Percentiles rank a stretch among this genome's conserved stretches.
Evolutionary conservation across 2,329 filamentous ascomycete genomes (phyloP).

Genomic region (Fusarium guadeloupense): DNA sequence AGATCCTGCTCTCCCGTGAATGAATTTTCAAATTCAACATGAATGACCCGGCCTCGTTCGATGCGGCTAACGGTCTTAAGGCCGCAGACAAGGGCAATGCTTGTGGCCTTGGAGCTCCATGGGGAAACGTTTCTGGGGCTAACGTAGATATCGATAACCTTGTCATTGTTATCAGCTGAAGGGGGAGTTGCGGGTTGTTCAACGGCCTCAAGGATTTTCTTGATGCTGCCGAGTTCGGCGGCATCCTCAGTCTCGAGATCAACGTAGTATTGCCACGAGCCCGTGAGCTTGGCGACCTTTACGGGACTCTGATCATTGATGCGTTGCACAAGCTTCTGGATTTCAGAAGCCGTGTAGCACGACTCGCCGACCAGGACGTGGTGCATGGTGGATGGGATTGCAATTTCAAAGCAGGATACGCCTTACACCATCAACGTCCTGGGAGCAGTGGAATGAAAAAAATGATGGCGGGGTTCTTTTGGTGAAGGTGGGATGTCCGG

Average conservation of each 20-base stretch:
- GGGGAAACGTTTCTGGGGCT: constrained; percentile 89
- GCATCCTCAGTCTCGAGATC: constrained; percentile 59
- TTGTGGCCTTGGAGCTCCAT: constrained; percentile 97
- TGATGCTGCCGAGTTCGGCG: constrained; percentile 54
- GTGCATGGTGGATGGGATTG: constrained; percentile 46
- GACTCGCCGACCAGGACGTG: constrained; percentile 53
- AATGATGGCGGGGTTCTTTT: constrained; percentile 35
- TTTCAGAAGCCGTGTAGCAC: constrained; percentile 60
- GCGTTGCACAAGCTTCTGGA: constrained; percentile 56
- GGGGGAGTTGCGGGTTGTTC: constrained; percentile 41
- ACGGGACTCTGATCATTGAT: constrained; percentile 55
- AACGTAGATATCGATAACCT: constrained; percentile 72
- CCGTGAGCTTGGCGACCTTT: constrained; percentile 60
- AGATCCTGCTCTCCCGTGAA: constrained; percentile 58
- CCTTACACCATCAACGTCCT: constrained; percentile 35
- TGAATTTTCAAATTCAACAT: constrained; percentile 66
- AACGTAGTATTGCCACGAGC: constrained; percentile 73
- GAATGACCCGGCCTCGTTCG: constrained; percentile 85
- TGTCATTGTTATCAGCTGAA: constrained; percentile 49
- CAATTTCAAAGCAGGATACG: constrained; percentile 41
- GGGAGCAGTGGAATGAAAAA: constrained; percentile 35
- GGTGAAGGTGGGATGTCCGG: constrained; percentile 23
- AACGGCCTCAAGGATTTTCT: constrained; percentile 57
- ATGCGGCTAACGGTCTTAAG: constrained; percentile 79
- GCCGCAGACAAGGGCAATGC: constrained; percentile 91